These are phyloP conservation scores for Yamadazyma akitaensis DNA, from an alignment of 805 yeast species.

Conservation along the genomic window DNA sequence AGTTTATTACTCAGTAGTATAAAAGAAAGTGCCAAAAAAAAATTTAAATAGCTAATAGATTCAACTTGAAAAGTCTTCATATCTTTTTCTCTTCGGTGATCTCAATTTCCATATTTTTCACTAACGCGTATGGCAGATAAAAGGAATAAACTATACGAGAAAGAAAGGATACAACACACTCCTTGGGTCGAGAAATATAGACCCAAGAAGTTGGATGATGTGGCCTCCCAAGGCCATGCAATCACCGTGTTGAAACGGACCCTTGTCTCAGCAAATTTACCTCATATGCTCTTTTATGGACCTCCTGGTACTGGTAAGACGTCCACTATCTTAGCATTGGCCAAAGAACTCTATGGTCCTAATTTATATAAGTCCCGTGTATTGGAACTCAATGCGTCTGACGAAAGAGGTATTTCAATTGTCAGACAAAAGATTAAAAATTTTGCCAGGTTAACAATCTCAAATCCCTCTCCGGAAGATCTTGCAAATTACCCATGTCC, in stretches of 20 bases:
- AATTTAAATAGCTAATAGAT: too few species aligned
- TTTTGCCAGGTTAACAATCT: constrained; percentile 80
- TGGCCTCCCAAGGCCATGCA: constrained; percentile 89
- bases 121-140: constrained; percentile 2
- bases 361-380: constrained; percentile 64
- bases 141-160: constrained; percentile 25
- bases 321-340: constrained; percentile 79
- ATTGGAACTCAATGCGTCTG: constrained; percentile 83
- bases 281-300: constrained; percentile 89
- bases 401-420: constrained; percentile 85
- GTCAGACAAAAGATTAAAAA: constrained; percentile 82
- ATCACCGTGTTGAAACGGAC: constrained; percentile 79
- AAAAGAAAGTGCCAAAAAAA: background rate
- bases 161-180: constrained; percentile 47
- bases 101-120: background rate
- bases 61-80: too few species aligned
- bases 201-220: constrained; percentile 82
- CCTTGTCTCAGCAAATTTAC: constrained; percentile 74
- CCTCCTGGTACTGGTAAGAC: constrained; percentile 96
- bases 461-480: constrained; percentile 73
- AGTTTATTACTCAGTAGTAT: background rate
- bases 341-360: constrained; percentile 76
- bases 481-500: constrained; percentile 85
- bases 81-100: background rate
- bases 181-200: constrained; percentile 97